These are phyloP conservation scores for Rhizophagus sp. DNA, from an alignment of 192 early-diverging fungal genomes.

Conservation along the genomic window DNA sequence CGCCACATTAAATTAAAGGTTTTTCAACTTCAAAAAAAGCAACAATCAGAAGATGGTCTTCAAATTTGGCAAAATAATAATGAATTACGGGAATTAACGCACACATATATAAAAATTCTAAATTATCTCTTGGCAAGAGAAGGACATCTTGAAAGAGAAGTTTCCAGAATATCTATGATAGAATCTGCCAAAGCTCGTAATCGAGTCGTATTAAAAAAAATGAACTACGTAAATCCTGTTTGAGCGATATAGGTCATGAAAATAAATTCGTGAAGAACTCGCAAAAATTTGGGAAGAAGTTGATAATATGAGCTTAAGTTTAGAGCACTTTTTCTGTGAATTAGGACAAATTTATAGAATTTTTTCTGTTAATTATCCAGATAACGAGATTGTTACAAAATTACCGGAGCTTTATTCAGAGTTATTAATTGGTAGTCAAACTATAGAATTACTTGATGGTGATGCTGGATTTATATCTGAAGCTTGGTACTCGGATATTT, in stretches of 20 bases:
- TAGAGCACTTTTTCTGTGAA: slow-evolving; percentile 25
- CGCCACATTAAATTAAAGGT: too few relatives aligned
- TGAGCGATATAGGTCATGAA: too few relatives aligned
- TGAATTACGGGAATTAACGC: too few relatives aligned
- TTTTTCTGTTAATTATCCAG: neutral
- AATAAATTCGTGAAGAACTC: neutral
- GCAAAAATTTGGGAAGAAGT: slow-evolving; percentile 3
- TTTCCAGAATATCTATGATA: too few relatives aligned
- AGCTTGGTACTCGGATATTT: slow-evolving; percentile 17
- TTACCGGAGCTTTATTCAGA: slow-evolving; percentile 23
- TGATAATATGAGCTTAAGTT: slow-evolving; percentile 15
- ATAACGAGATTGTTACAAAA: neutral
- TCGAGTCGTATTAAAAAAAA: neutral
- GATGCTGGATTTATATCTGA: slow-evolving; percentile 18
- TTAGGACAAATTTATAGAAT: slow-evolving; percentile 25
- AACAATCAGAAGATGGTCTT: too few relatives aligned
- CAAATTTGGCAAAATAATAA: too few relatives aligned
- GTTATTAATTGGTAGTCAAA: slow-evolving; percentile 19
- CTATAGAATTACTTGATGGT: slow-evolving; percentile 29
- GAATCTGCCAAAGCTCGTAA: too few relatives aligned
- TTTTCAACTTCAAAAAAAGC: too few relatives aligned
- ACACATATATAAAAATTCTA: too few relatives aligned
- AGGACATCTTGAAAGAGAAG: too few relatives aligned
- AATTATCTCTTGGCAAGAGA: too few relatives aligned
- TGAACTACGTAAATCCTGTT: neutral